Evolutionary conservation across 345 rosid species (phyloP).

Genomic region (Eucalyptus tenuipes): DNA sequence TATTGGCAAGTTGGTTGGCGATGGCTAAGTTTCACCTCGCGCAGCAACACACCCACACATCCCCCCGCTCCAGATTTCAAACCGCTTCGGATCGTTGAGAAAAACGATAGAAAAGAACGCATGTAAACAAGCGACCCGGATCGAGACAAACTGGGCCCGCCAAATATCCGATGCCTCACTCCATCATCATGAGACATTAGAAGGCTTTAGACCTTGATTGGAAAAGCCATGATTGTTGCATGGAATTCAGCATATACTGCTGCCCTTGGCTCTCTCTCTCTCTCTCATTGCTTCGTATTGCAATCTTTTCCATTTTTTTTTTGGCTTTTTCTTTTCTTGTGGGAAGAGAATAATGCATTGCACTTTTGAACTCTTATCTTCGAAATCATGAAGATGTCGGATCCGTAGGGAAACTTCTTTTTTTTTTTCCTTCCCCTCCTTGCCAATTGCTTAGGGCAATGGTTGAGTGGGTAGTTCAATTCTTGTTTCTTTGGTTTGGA

Average conservation of each 20-base stretch:
- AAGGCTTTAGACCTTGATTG: slow-evolving; percentile 54
- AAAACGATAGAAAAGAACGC: background rate
- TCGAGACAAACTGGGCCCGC: slow-evolving; percentile 39
- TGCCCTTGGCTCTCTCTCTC: slow-evolving; percentile 9
- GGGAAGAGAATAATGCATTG: slow-evolving; percentile 10
- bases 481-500: background rate
- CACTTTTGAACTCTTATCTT: slow-evolving; percentile 31
- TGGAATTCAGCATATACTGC: slow-evolving; percentile 56
- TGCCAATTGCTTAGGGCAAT: background rate
- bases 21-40: slow-evolving; percentile 21
- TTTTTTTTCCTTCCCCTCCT: background rate
- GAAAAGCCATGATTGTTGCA: slow-evolving; percentile 75
- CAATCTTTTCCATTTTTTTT: slow-evolving; percentile 1
- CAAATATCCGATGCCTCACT: slow-evolving; percentile 59
- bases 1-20: slow-evolving; percentile 18
- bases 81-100: background rate
- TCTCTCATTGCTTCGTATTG: slow-evolving; percentile 30
- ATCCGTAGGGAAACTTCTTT: background rate
- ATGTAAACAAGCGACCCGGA: background rate
- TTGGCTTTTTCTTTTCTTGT: background rate
- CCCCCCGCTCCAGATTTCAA: background rate
- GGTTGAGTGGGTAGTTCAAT: background rate
- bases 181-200: slow-evolving; percentile 53
- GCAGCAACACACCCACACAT: background rate
- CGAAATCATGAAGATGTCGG: slow-evolving; percentile 42